These are phyloP conservation scores for Pseudophaeomoniella oleicola DNA, from an alignment of 2,329 filamentous ascomycete species.

Conservation along the genomic window DNA sequence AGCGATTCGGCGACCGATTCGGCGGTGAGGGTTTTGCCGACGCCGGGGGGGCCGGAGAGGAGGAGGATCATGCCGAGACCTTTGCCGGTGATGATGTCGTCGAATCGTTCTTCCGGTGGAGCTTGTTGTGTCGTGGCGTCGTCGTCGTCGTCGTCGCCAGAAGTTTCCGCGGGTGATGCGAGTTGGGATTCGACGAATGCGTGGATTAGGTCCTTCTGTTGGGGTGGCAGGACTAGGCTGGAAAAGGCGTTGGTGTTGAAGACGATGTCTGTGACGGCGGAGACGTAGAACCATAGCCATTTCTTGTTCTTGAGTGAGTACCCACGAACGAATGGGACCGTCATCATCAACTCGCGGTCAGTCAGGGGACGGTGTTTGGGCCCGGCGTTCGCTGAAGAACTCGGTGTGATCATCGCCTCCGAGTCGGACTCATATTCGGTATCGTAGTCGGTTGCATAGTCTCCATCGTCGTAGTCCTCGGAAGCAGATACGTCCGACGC, in stretches of 20 bases:
- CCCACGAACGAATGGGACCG: conserved; percentile 28
- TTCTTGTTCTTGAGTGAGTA: conserved; percentile 31
- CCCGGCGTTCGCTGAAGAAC: no score
- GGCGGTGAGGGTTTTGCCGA: conserved; percentile 39
- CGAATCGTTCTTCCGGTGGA: conserved; percentile 26
- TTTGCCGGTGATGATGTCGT: conserved; percentile 38
- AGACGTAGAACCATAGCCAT: conserved; percentile 26
- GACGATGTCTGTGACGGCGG: conserved; percentile 24
- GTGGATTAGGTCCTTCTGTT: conserved; percentile 33
- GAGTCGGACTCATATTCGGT: conserved; percentile 9
- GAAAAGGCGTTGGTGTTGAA: conserved; percentile 33
- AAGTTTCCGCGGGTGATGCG: no score
- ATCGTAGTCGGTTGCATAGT: conserved; percentile 8
- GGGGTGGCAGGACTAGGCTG: conserved; percentile 30
- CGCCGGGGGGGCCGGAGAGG: conserved; percentile 35
- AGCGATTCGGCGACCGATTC: conserved; percentile 37
- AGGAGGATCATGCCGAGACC: conserved; percentile 37
- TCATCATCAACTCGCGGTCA: conserved; percentile 26
- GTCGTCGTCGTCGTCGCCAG: conserved; percentile 25
- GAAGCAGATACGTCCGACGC: neutral
- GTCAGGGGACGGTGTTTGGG: conserved; percentile 15
- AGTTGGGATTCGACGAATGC: conserved; percentile 30
- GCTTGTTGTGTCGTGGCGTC: conserved; percentile 32
- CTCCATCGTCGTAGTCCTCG: conserved; percentile 4
- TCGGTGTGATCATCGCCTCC: conserved; percentile 11